phyloP scores from a whole-genome alignment of 495 filamentous ascomycete species.

The Niebla homalea region DNA sequence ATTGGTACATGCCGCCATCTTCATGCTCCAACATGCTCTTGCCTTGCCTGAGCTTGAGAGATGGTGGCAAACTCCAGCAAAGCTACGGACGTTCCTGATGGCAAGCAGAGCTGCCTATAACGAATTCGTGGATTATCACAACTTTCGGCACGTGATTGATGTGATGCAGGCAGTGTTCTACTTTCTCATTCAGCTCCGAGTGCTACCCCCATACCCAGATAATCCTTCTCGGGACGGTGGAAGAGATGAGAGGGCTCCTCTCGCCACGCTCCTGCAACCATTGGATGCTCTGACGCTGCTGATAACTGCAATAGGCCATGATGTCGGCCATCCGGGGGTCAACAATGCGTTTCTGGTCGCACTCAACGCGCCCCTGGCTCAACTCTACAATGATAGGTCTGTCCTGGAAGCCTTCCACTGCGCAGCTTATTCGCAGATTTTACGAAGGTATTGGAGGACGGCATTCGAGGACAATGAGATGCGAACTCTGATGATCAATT shows the following conservation, averaged over 20 bases:
- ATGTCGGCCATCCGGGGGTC: slow-evolving; percentile 94
- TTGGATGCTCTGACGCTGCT: slow-evolving; percentile 82
- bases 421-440: slow-evolving; percentile 90
- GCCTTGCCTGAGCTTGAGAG: slow-evolving; percentile 64
- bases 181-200: slow-evolving; percentile 74
- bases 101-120: slow-evolving; percentile 85
- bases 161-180: slow-evolving; percentile 89
- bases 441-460: slow-evolving; percentile 81
- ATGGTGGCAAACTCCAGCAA: slow-evolving; percentile 58
- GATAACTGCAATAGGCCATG: slow-evolving; percentile 90
- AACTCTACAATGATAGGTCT: slow-evolving; percentile 93
- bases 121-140: slow-evolving; percentile 93
- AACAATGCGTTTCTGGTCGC: slow-evolving; percentile 94
- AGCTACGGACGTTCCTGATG: slow-evolving; percentile 65
- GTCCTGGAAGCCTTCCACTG: slow-evolving; percentile 97
- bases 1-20: slow-evolving; percentile 59
- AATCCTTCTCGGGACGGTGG: slow-evolving; percentile 13
- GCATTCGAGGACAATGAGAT: slow-evolving; percentile 62
- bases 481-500: slow-evolving; percentile 84
- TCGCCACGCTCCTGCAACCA: slow-evolving; percentile 60
- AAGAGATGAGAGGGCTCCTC: slow-evolving; percentile 37
- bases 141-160: slow-evolving; percentile 93
- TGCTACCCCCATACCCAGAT: slow-evolving; percentile 52
- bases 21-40: slow-evolving; percentile 85
- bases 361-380: slow-evolving; percentile 87